Conservation (phyloP, 495 filamentous ascomycete genomes). For the Thermothielavioides terrestris region DNA sequence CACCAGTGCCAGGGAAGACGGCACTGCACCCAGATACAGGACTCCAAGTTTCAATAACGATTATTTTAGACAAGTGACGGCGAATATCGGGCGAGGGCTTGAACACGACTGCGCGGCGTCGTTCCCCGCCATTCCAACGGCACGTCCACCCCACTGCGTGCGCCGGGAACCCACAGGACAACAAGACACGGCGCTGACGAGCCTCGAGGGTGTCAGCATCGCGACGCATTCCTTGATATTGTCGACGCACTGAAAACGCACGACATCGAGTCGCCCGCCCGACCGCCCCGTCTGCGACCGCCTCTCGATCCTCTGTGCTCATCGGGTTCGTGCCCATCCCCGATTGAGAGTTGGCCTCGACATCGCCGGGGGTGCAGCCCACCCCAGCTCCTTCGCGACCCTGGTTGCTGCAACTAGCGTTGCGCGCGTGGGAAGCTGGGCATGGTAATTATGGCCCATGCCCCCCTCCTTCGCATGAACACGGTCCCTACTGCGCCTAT, state of each 20-base stretch:
- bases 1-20: too few species aligned
- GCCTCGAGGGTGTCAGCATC: too few species aligned
- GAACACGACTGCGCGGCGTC: not conserved
- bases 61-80: too few species aligned
- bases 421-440: slow-evolving; percentile 33
- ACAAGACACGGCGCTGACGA: too few species aligned
- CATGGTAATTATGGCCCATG: slow-evolving; percentile 44
- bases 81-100: not conserved
- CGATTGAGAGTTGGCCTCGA: slow-evolving; percentile 5
- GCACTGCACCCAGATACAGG: too few species aligned
- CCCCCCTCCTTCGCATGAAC: slow-evolving; percentile 44
- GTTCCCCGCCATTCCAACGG: not conserved
- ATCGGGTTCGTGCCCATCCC: too few species aligned
- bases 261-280: too few species aligned
- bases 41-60: too few species aligned
- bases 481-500: slow-evolving; percentile 39
- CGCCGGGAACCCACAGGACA: too few species aligned
- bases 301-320: too few species aligned
- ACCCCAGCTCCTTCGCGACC: slow-evolving; percentile 12
- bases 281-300: too few species aligned
- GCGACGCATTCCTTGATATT: too few species aligned
- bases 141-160: not conserved
- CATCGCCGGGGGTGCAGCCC: slow-evolving; percentile 3
- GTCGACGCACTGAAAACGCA: not conserved
- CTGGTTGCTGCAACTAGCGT: slow-evolving; percentile 14